Evolutionary conservation across 345 rosid genomes (phyloP).

Genomic region (Excoecaria agallocha): DNA sequence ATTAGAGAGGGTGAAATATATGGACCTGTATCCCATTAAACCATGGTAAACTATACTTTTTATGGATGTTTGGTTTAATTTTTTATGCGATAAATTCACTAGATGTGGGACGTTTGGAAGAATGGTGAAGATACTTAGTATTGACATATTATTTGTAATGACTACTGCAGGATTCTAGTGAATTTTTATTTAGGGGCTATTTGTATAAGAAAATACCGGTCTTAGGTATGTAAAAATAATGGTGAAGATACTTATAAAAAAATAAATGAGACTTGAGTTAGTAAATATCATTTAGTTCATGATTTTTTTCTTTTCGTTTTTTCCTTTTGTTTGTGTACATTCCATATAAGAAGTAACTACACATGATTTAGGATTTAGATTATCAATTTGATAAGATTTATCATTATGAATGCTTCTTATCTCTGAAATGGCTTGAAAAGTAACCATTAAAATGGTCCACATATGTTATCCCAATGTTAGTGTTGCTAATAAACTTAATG

Average conservation of each 20-base stretch:
- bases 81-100: neutral
- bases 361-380: too few species aligned
- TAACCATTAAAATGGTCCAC: too few species aligned
- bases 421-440: too few species aligned
- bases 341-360: too few species aligned
- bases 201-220: slow-evolving; percentile 55
- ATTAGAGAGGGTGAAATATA: slow-evolving; percentile 55
- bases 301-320: too few species aligned
- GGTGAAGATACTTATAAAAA: neutral
- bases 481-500: too few species aligned
- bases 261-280: too few species aligned
- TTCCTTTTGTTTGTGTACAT: too few species aligned
- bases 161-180: slow-evolving; percentile 43
- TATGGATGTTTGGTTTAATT: neutral
- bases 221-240: slow-evolving; percentile 58
- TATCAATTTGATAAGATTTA: too few species aligned
- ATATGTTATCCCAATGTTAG: too few species aligned
- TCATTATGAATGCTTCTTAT: too few species aligned
- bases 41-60: slow-evolving; percentile 40
- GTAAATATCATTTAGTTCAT: too few species aligned
- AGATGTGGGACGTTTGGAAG: neutral
- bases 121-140: neutral
- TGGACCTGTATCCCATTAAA: slow-evolving; percentile 51
- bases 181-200: slow-evolving; percentile 54
- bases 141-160: slow-evolving; percentile 10